These are phyloP conservation scores for Urostyla sp. DNA, from an alignment of 73 alveolate genomes.

Conservation along the genomic window DNA sequence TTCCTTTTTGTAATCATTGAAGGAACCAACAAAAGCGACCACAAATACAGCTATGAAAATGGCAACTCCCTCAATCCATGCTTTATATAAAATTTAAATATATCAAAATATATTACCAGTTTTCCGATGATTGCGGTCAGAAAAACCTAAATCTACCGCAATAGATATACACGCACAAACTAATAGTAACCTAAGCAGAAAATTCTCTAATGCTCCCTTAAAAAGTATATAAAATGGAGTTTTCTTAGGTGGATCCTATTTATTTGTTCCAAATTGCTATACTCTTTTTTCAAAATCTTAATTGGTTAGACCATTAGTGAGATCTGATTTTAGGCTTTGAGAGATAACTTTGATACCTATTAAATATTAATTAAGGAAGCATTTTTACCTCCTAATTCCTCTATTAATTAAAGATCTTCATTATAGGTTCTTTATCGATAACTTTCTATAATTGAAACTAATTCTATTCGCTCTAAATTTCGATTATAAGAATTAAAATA, in stretches of 20 bases:
- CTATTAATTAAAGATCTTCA: not conserved
- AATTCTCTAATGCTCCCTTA: constrained; percentile 9
- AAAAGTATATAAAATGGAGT: not conserved
- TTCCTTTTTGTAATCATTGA: constrained; percentile 6
- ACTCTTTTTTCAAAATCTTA: not conserved
- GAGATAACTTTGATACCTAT: not conserved
- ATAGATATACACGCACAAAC: constrained; percentile 10
- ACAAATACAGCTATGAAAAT: not conserved
- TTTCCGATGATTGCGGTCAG: not conserved
- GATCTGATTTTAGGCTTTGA: not conserved
- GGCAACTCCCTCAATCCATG: too few relatives aligned
- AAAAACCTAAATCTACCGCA: not conserved
- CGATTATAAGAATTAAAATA: too few relatives aligned
- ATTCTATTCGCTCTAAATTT: too few relatives aligned
- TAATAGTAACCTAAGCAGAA: constrained; percentile 4
- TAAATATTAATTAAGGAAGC: not conserved
- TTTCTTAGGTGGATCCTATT: not conserved
- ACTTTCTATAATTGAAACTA: too few relatives aligned
- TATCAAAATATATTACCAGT: not conserved
- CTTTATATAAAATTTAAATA: not conserved
- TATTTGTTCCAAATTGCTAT: not conserved
- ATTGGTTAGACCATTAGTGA: not conserved
- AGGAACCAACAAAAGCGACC: constrained; percentile 7
- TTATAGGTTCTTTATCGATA: not conserved
- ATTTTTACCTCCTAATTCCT: not conserved